A percentile compares a stretch with the other conserved stretches of the same genome.
These are phyloP conservation scores for Hansenula sp. DNA, from an alignment of 1,139 yeast genomes.

Conservation along the genomic window DNA sequence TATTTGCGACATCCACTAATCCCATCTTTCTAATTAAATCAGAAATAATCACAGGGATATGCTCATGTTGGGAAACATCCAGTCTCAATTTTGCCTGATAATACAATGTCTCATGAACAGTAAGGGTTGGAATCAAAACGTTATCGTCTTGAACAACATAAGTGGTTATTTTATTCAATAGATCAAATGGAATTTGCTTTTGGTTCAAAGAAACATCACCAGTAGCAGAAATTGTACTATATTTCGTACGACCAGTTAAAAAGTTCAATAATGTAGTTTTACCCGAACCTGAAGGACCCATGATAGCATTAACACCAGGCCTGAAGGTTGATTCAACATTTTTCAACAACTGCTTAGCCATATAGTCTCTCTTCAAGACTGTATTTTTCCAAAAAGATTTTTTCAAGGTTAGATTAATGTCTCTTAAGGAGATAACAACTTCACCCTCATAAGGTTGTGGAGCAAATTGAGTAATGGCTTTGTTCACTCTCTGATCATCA, in stretches of 20 bases:
- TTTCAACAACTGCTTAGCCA: constrained; percentile 43
- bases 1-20: constrained; percentile 64
- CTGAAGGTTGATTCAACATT: constrained; percentile 50
- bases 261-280: constrained; percentile 60
- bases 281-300: constrained; percentile 78
- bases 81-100: constrained; percentile 69
- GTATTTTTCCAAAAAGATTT: constrained; percentile 10
- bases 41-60: constrained; percentile 60
- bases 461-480: too few species aligned
- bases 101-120: constrained; percentile 57
- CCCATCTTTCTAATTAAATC: constrained; percentile 57
- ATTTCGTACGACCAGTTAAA: constrained; percentile 48
- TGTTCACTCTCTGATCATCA: too few species aligned
- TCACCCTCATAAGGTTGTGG: background rate
- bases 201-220: constrained; percentile 56
- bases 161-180: constrained; percentile 44
- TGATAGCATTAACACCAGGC: constrained; percentile 59
- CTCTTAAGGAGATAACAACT: background rate
- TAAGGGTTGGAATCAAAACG: constrained; percentile 42
- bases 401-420: constrained; percentile 5
- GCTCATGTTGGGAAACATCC: constrained; percentile 41
- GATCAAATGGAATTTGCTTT: constrained; percentile 33
- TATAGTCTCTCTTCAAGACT: too few species aligned
- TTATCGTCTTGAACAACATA: constrained; percentile 59
- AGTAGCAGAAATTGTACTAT: constrained; percentile 51